Evolutionary conservation across 2,329 filamentous ascomycete species (phyloP).

Genomic region (Dothideomycetes sp.): DNA sequence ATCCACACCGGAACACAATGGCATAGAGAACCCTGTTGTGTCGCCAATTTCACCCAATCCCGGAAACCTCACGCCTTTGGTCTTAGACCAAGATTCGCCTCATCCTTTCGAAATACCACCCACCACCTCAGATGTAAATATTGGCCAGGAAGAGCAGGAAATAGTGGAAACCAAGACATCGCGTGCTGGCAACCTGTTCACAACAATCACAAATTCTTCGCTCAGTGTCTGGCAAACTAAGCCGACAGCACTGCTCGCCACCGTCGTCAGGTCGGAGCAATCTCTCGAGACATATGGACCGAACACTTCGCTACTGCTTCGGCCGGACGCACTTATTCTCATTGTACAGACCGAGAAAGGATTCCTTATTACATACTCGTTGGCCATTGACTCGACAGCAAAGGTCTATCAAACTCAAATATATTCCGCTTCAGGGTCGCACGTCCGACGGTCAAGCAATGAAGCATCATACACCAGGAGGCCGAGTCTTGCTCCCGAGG

Average conservation of each 20-base stretch:
- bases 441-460: constrained; percentile 42
- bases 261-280: constrained; percentile 69
- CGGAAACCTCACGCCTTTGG: constrained; percentile 6
- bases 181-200: constrained; percentile 73
- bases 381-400: constrained; percentile 73
- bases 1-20: constrained; percentile 49
- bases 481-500: constrained; percentile 23
- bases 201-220: constrained; percentile 73
- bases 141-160: constrained; percentile 22
- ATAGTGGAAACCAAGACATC: constrained; percentile 70
- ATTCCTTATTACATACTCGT: constrained; percentile 88
- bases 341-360: constrained; percentile 80
- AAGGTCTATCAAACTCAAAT: constrained; percentile 81
- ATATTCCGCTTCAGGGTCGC: constrained; percentile 39
- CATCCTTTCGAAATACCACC: neutral
- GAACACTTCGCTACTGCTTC: constrained; percentile 75
- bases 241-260: constrained; percentile 81
- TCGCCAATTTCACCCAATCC: constrained; percentile 6
- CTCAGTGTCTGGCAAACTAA: constrained; percentile 95
- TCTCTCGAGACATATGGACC: constrained; percentile 77
- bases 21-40: constrained; percentile 25
- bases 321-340: constrained; percentile 84
- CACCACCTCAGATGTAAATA: neutral
- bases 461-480: constrained; percentile 26
- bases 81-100: constrained; percentile 3